Conservation (phyloP, 768 basidiomycete species). For the Hygrophoropsis aurantiaca region DNA sequence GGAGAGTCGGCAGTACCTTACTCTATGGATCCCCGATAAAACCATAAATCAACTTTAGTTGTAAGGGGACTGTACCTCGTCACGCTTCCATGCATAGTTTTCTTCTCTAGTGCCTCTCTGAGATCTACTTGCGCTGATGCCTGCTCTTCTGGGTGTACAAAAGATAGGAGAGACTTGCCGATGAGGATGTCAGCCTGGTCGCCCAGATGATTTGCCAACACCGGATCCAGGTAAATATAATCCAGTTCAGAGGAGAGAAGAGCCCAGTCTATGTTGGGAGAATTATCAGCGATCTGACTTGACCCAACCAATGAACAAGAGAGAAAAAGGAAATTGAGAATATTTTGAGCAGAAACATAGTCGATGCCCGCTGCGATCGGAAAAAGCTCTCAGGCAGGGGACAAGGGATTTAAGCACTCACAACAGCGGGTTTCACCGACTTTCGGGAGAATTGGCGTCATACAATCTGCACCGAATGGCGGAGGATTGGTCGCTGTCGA, state of each 20-base stretch:
- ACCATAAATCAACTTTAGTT: not conserved
- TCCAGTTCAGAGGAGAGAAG: slow-evolving; percentile 72
- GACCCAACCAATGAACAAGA: slow-evolving; percentile 21
- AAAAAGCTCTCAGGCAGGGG: slow-evolving; percentile 30
- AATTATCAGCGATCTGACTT: slow-evolving; percentile 4
- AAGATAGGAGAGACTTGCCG: slow-evolving; percentile 69
- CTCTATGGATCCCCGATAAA: slow-evolving; percentile 41
- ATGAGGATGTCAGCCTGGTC: slow-evolving; percentile 68
- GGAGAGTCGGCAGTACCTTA: slow-evolving; percentile 76
- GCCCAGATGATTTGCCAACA: slow-evolving; percentile 68
- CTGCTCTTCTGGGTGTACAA: slow-evolving; percentile 86
- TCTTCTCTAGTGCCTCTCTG: slow-evolving; percentile 67
- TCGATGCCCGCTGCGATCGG: slow-evolving; percentile 34
- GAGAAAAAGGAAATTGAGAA: slow-evolving; percentile 29
- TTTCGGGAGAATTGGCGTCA: slow-evolving; percentile 45
- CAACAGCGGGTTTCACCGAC: slow-evolving; percentile 77
- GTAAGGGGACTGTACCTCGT: slow-evolving; percentile 52
- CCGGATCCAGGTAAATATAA: slow-evolving; percentile 85
- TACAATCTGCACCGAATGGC: slow-evolving; percentile 35
- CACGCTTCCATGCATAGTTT: slow-evolving; percentile 80
- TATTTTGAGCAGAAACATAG: too few species aligned
- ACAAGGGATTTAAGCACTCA: slow-evolving; percentile 40
- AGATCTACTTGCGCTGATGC: slow-evolving; percentile 73
- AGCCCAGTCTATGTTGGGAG: slow-evolving; percentile 65
- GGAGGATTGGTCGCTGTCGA: slow-evolving; percentile 25